These are phyloP conservation scores for Kazachstania martiniae DNA, from an alignment of 805 yeast species.

Conservation along the genomic window DNA sequence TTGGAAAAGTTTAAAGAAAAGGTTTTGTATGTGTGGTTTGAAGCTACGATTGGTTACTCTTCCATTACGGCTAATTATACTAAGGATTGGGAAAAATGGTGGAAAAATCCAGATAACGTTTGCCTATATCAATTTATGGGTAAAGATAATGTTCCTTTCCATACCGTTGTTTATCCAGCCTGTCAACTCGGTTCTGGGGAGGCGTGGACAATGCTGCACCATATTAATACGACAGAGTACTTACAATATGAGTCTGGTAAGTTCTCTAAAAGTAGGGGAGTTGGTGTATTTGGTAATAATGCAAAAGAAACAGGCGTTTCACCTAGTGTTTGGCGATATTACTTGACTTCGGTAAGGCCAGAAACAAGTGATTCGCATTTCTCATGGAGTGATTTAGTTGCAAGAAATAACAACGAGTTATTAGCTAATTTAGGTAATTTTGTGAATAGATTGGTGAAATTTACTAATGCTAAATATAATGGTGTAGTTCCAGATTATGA, in stretches of 20 bases:
- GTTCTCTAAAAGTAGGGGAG: slow-evolving; percentile 89
- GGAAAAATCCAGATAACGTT: slow-evolving; percentile 83
- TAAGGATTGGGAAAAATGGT: slow-evolving; percentile 78
- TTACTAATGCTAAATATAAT: slow-evolving; percentile 78
- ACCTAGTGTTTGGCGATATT: slow-evolving; percentile 95
- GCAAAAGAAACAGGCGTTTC: slow-evolving; percentile 87
- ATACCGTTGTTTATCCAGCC: slow-evolving; percentile 93
- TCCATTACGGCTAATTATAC: slow-evolving; percentile 92
- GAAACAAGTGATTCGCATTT: slow-evolving; percentile 92
- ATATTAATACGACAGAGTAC: slow-evolving; percentile 87
- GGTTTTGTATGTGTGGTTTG: slow-evolving; percentile 96
- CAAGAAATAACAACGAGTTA: slow-evolving; percentile 84
- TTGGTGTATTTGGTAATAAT: slow-evolving; percentile 95
- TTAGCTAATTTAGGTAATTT: slow-evolving; percentile 94
- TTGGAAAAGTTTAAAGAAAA: slow-evolving; percentile 72
- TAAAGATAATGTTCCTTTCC: slow-evolving; percentile 97
- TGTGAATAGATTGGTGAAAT: slow-evolving; percentile 86
- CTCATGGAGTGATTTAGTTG: slow-evolving; percentile 91
- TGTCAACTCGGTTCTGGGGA: slow-evolving; percentile 80
- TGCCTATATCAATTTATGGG: slow-evolving; percentile 94
- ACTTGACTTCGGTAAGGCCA: slow-evolving; percentile 83
- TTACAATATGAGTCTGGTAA: slow-evolving; percentile 95
- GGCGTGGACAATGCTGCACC: slow-evolving; percentile 82
- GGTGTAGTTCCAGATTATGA: slow-evolving; percentile 73
- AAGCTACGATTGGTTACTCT: slow-evolving; percentile 91